These are phyloP conservation scores for Hygrophorus russula DNA, from an alignment of 768 basidiomycete species.

Conservation along the genomic window DNA sequence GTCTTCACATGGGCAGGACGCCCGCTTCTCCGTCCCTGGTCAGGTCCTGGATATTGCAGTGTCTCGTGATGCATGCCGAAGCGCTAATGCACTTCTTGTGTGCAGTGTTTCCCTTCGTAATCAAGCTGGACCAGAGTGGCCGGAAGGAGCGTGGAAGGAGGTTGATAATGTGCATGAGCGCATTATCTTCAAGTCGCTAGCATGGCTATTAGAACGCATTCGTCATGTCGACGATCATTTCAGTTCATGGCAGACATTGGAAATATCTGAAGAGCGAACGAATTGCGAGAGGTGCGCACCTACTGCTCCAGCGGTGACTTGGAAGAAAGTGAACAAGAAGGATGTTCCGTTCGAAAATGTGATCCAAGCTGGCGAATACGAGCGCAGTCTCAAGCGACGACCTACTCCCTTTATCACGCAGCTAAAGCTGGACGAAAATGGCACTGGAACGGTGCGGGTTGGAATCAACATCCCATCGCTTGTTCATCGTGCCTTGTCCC, in stretches of 20 bases:
- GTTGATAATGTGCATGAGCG: slow-evolving; percentile 85
- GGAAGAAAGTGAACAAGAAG: slow-evolving; percentile 54
- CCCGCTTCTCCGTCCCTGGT: slow-evolving; percentile 56
- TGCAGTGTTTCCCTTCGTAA: slow-evolving; percentile 63
- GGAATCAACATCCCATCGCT: slow-evolving; percentile 85
- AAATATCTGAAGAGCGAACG: slow-evolving; percentile 29
- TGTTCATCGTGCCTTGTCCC: slow-evolving; percentile 75
- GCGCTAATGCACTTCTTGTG: slow-evolving; percentile 69
- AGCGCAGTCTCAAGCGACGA: slow-evolving; percentile 76
- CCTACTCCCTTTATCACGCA: slow-evolving; percentile 84
- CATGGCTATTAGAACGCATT: slow-evolving; percentile 83
- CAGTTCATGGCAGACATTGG: slow-evolving; percentile 53
- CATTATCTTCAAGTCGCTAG: slow-evolving; percentile 63
- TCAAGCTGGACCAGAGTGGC: slow-evolving; percentile 74
- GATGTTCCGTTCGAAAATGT: slow-evolving; percentile 72
- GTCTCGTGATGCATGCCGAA: slow-evolving; percentile 52
- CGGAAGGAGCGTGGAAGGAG: slow-evolving; percentile 58
- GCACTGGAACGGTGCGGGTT: slow-evolving; percentile 62
- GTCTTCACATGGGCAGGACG: slow-evolving; percentile 43
- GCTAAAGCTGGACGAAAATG: slow-evolving; percentile 51
- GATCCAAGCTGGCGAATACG: slow-evolving; percentile 79
- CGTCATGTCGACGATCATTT: slow-evolving; percentile 61
- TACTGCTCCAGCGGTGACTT: slow-evolving; percentile 59
- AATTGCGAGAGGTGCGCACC: slow-evolving; percentile 81
- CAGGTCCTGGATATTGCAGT: slow-evolving; percentile 38